A percentile compares a stretch with the other conserved stretches of the same genome.
phyloP scores from a whole-genome alignment of 1,284 basidiomycete species.

The Macrocystidia cucumis region DNA sequence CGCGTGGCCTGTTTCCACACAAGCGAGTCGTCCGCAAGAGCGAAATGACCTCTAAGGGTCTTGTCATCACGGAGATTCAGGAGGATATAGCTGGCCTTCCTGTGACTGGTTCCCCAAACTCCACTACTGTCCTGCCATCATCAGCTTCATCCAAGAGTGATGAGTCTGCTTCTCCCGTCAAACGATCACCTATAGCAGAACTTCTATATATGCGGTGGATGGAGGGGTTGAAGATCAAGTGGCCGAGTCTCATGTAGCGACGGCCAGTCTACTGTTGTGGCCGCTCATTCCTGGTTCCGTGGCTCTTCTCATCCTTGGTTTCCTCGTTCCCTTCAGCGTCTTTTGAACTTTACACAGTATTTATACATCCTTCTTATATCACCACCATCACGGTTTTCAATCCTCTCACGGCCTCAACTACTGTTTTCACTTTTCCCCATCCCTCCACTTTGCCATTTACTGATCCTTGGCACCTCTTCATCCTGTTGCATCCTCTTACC shows the following conservation, averaged over 20 bases:
- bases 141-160: conserved; percentile 24
- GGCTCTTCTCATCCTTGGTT: too few species aligned
- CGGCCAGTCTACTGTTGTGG: not conserved
- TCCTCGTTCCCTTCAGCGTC: too few species aligned
- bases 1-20: conserved; percentile 66
- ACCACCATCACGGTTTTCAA: too few species aligned
- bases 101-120: conserved; percentile 16
- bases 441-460: too few species aligned
- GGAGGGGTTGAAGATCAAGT: conserved; percentile 83
- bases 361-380: too few species aligned
- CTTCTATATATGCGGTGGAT: conserved; percentile 94
- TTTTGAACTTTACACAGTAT: too few species aligned
- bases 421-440: too few species aligned
- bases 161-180: conserved; percentile 25
- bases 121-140: conserved; percentile 12
- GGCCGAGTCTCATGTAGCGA: conserved; percentile 64
- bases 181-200: conserved; percentile 85
- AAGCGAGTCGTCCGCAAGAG: conserved; percentile 72
- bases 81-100: conserved; percentile 56
- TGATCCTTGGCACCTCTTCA: too few species aligned
- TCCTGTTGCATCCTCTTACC: too few species aligned
- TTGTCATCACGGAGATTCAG: conserved; percentile 70
- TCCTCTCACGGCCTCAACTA: too few species aligned
- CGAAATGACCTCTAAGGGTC: conserved; percentile 73
- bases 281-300: too few species aligned